Base-by-base conservation (phyloP, 2,329 filamentous ascomycete species). In the Ceratocystis destructans region DNA sequence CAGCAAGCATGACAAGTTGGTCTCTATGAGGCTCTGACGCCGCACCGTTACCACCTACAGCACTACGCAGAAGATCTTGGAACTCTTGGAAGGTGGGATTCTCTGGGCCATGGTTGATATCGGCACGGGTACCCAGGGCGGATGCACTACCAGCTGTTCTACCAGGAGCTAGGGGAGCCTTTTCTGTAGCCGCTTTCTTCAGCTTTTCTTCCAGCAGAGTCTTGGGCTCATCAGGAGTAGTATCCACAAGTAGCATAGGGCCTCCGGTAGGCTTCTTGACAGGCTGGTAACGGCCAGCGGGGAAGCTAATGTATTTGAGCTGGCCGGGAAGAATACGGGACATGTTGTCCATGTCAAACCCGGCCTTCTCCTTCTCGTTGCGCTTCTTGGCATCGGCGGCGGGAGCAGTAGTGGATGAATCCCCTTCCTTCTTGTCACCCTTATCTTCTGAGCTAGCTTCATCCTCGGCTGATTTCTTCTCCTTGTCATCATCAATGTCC, bases 331-430 rank as follows among this genome's bases (percentile, higher is more conserved):
- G 83, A 45, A 99, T 91, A 71, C 94, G 85, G 65, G 89, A 95
- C 90, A 99, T 95, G 80, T 99, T 99, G 74, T 94, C 89, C 69
- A 99, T 83, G 70, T 96, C 91, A 74, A 94, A 96, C 71, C 94
- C 94, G 68, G 96, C 83, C 83, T 96, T 97, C 79, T 99, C 94
- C 79, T 94, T 95, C 77, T 96, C 91, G 0, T 80, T 79, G 81
- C 94, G 95, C 83, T 95, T 96, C 83, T 93, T 96, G 46, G 80
- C 78, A 15, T 87, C 83, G 15, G 62, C 17, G 48, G 79, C 76
- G 1, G 81, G 71, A 12, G 77, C 74, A 20, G 50, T 50, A 20
- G 62, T 22, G 50, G 79, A 76, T 1, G 81, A 71, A 12, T 77
- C 75, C n/a, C 53, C 53, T 64, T 88, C 85, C 74, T 86, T 87